Conservation (phyloP, 139 green algal species). For the Limnomonas spitsbergensis region DNA sequence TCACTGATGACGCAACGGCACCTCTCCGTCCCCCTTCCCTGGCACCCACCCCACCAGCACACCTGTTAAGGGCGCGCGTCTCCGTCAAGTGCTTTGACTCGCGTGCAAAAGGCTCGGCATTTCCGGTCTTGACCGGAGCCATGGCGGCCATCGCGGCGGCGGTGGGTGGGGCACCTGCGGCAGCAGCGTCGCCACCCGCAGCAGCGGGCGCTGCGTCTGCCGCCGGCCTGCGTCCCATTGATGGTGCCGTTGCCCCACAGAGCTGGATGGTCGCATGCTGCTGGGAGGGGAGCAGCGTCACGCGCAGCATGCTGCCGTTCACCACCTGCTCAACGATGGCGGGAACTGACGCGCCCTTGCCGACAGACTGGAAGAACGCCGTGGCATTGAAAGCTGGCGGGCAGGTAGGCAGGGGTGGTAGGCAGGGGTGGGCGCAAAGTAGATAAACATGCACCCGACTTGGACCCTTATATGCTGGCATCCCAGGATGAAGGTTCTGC, state of each 20-base stretch:
- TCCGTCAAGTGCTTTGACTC: slow-evolving; percentile 90
- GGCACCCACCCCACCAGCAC: no score
- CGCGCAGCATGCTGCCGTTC: slow-evolving; percentile 71
- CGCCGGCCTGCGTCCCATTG: slow-evolving; percentile 57
- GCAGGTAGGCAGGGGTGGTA: not conserved
- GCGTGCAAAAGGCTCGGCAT: slow-evolving; percentile 73
- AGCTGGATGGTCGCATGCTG: slow-evolving; percentile 33
- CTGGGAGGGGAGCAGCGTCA: slow-evolving; percentile 71
- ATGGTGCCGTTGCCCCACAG: slow-evolving; percentile 76
- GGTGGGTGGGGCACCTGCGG: slow-evolving; percentile 12
- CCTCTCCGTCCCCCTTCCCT: no score
- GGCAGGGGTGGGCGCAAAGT: no score
- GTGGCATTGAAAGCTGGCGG: slow-evolving; percentile 47
- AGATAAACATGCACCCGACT: no score
- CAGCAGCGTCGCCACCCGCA: not conserved
- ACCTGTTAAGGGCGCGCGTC: slow-evolving; percentile 59
- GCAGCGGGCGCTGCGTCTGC: slow-evolving; percentile 26
- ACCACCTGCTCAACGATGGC: slow-evolving; percentile 83
- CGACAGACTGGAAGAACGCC: slow-evolving; percentile 51
- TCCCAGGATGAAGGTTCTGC: no score
- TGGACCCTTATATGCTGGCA: no score
- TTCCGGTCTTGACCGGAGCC: not conserved
- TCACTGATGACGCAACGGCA: no score
- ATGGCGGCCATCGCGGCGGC: slow-evolving; percentile 31
- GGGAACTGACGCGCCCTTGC: slow-evolving; percentile 74